Evolutionary conservation across 2,329 filamentous ascomycete species (phyloP), one percentile per base, ranked within the genome.

Genomic region (Talaromyces sp.): DNA sequence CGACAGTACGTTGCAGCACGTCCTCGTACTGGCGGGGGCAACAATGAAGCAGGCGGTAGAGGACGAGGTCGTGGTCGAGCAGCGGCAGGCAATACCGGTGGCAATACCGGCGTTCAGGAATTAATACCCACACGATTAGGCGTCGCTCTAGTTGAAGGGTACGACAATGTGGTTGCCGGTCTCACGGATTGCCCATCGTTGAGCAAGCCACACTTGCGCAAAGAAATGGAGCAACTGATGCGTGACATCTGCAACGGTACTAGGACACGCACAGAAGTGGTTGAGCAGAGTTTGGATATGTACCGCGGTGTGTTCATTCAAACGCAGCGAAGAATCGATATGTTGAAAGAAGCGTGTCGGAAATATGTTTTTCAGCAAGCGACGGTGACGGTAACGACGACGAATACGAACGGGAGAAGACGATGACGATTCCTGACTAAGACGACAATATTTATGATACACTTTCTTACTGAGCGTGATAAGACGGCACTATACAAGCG

Each of bases 191-290:
- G 76, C 56, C 76, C 77, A 50, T 97, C 93, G 73, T 85, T 99
- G 60, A 92, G 93, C 75, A 98, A 98, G 78, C 95, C 95, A 0
- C 98, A 98, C 75, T 82, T 99, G 66, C 89, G 95, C 64, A 98
- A 98, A 78, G 93, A 99, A 82, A 97, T 97, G 92, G 95, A 99
- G 78, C 81, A 92, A 67, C 92, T 93, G 76, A 97, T 99, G 94
- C 95, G 93, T 75, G 92, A 91, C 65, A 97, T 99, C 65, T 98
- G 95, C 78, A 93, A 94, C 66, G 95, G 95, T 31, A 88, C 86
- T 60, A 90, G 88, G 68, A 91, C 89, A 39, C 89, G 87, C 72
- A 84, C 86, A 62, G 85, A 87, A 22, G 91, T 99, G 56, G 85
- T 99, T 48, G 84, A 88, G 63, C 89, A 96, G 76, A 97, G 90